phyloP scores from a whole-genome alignment of 805 yeast species.

The Starmerella apis region DNA sequence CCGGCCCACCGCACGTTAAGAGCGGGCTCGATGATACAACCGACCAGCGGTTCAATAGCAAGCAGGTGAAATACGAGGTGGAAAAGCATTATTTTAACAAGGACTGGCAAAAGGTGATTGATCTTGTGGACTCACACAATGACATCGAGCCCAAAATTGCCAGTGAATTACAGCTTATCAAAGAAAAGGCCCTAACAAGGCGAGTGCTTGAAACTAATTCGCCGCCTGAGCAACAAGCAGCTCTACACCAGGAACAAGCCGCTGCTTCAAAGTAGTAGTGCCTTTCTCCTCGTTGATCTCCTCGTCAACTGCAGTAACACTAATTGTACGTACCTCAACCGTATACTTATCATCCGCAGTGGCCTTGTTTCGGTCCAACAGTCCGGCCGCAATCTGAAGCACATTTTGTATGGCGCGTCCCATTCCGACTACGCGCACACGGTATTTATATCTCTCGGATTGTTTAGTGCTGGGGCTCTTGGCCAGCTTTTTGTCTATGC shows the following conservation, averaged over 20 bases:
- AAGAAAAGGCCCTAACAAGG: slow-evolving; percentile 36
- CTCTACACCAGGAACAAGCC: slow-evolving; percentile 39
- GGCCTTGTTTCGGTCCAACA: slow-evolving; percentile 37
- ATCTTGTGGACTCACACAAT: slow-evolving; percentile 33
- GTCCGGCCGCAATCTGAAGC: slow-evolving; percentile 51
- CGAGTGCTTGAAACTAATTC: background rate
- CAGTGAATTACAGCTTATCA: slow-evolving; percentile 34
- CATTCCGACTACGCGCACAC: slow-evolving; percentile 49
- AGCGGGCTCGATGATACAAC: slow-evolving; percentile 3
- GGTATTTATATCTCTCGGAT: background rate
- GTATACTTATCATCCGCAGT: slow-evolving; percentile 26
- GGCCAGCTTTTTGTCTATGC: slow-evolving; percentile 43
- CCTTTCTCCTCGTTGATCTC: slow-evolving; percentile 31
- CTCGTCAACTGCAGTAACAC: slow-evolving; percentile 66
- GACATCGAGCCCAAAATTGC: slow-evolving; percentile 36
- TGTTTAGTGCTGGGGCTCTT: background rate
- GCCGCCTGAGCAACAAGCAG: slow-evolving; percentile 26
- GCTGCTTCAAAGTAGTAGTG: slow-evolving; percentile 30
- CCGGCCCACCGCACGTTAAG: slow-evolving; percentile 43
- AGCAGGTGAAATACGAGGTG: slow-evolving; percentile 45
- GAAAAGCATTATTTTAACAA: slow-evolving; percentile 52
- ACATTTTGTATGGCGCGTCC: slow-evolving; percentile 61
- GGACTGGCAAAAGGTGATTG: slow-evolving; percentile 44
- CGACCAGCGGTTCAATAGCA: slow-evolving; percentile 25
- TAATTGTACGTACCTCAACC: slow-evolving; percentile 54